These are phyloP conservation scores for Trichoderma guizhouense DNA, from an alignment of 2,329 filamentous ascomycete genomes.

Conservation along the genomic window DNA sequence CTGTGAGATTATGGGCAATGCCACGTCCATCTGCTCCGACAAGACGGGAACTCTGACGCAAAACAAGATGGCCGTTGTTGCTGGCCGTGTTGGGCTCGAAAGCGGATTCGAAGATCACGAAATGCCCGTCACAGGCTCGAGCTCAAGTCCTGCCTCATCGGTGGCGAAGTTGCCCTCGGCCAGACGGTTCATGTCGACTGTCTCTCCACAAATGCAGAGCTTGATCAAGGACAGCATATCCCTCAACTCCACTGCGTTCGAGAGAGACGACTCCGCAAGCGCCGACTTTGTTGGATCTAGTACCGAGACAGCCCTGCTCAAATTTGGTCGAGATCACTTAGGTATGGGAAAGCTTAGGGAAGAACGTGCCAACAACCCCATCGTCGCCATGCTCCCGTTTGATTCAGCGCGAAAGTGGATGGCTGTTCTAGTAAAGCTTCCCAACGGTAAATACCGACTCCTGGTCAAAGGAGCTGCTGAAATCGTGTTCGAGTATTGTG, in stretches of 20 bases:
- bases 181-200: conserved; percentile 28
- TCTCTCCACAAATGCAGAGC: conserved; percentile 34
- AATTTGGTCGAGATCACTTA: conserved; percentile 48
- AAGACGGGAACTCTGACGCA: conserved; percentile 65
- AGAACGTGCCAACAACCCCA: conserved; percentile 44
- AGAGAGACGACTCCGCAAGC: conserved; percentile 39
- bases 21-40: conserved; percentile 62
- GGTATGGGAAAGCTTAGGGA: conserved; percentile 44
- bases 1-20: conserved; percentile 63
- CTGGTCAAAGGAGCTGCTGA: conserved; percentile 58
- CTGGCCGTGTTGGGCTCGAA: conserved; percentile 49
- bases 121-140: conserved; percentile 15
- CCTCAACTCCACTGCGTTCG: conserved; percentile 53
- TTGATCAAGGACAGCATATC: conserved; percentile 41
- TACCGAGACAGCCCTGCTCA: conserved; percentile 52
- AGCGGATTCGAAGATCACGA: conserved; percentile 37
- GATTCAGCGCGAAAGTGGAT: conserved; percentile 55
- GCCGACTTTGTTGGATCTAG: conserved; percentile 51
- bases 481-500: conserved; percentile 48
- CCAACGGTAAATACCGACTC: conserved; percentile 45
- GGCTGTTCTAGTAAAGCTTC: conserved; percentile 50
- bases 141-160: neutral
- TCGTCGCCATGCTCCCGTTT: conserved; percentile 51
- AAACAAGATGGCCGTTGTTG: conserved; percentile 61
- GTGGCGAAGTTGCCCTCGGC: conserved; percentile 29